Evolutionary conservation across 805 yeast species (phyloP).

Genomic region (Candida quercuum): DNA sequence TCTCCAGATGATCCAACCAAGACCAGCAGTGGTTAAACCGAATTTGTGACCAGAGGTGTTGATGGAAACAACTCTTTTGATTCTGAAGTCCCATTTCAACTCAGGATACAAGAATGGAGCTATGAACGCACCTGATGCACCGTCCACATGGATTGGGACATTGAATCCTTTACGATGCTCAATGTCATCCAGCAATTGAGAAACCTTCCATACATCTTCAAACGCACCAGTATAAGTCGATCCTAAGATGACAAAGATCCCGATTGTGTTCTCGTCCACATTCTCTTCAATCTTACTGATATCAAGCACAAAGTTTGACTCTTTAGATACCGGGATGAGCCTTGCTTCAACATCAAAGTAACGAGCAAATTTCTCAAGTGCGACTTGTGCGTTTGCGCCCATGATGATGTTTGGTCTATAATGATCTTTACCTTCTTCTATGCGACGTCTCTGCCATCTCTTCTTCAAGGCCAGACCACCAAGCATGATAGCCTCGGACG

Average conservation of each 20-base stretch:
- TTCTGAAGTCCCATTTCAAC: slow-evolving; percentile 76
- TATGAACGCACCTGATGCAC: slow-evolving; percentile 86
- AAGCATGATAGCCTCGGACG: slow-evolving; percentile 89
- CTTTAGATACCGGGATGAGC: slow-evolving; percentile 57
- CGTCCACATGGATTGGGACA: slow-evolving; percentile 88
- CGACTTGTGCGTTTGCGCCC: slow-evolving; percentile 94
- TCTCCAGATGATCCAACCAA: slow-evolving; percentile 90
- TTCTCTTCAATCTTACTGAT: slow-evolving; percentile 50
- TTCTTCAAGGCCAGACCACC: slow-evolving; percentile 93
- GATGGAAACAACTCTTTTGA: slow-evolving; percentile 74
- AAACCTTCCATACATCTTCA: slow-evolving; percentile 64
- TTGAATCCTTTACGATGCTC: slow-evolving; percentile 61
- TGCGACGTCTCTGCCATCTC: slow-evolving; percentile 70
- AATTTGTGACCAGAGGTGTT: slow-evolving; percentile 92
- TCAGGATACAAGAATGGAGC: slow-evolving; percentile 82
- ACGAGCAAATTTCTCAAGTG: slow-evolving; percentile 88
- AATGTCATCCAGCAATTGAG: slow-evolving; percentile 60
- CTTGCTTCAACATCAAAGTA: slow-evolving; percentile 90
- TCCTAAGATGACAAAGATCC: slow-evolving; percentile 82
- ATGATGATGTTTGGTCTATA: slow-evolving; percentile 78
- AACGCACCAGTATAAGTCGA: slow-evolving; percentile 93
- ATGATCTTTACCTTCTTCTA: slow-evolving; percentile 51
- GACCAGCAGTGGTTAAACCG: slow-evolving; percentile 85
- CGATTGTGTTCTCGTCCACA: slow-evolving; percentile 89
- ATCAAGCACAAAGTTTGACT: slow-evolving; percentile 63